Percentiles rank a stretch among this genome's conserved stretches.
Conservation (phyloP, 805 yeast genomes). For the Spathaspora gorwiae region DNA sequence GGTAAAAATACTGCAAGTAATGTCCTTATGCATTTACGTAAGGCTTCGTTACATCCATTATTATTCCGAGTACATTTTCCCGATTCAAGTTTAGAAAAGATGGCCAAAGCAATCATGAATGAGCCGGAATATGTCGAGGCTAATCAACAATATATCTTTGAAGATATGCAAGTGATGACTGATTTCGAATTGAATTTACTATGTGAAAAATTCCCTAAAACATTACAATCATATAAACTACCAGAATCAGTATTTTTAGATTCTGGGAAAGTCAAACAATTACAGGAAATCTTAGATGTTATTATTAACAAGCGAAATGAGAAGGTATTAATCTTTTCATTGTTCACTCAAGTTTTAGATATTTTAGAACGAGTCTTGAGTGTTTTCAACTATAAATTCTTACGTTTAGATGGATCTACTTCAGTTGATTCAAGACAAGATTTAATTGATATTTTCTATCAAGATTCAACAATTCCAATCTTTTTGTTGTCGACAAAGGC, state of each 20-base stretch:
- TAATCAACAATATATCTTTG: conserved; percentile 69
- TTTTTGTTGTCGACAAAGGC: conserved; percentile 91
- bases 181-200: conserved; percentile 81
- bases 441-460: conserved; percentile 82
- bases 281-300: conserved; percentile 53
- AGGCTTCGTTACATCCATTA: conserved; percentile 90
- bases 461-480: conserved; percentile 75
- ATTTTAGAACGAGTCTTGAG: conserved; percentile 75
- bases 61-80: conserved; percentile 65
- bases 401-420: conserved; percentile 91
- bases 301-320: conserved; percentile 55
- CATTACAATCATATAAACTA: conserved; percentile 51
- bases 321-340: conserved; percentile 78
- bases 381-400: conserved; percentile 58
- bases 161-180: conserved; percentile 93
- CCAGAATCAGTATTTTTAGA: conserved; percentile 52
- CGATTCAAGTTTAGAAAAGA: conserved; percentile 50
- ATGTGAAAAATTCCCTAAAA: conserved; percentile 68
- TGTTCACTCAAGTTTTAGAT: conserved; percentile 89
- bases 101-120: conserved; percentile 76
- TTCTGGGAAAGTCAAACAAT: conserved; percentile 69
- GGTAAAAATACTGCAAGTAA: conserved; percentile 46
- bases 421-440: conserved; percentile 91
- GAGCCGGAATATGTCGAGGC: conserved; percentile 82
- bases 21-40: conserved; percentile 81